Evolutionary conservation across 352 stramenopile species (phyloP).

Genomic region (Globisporangium splendens): DNA sequence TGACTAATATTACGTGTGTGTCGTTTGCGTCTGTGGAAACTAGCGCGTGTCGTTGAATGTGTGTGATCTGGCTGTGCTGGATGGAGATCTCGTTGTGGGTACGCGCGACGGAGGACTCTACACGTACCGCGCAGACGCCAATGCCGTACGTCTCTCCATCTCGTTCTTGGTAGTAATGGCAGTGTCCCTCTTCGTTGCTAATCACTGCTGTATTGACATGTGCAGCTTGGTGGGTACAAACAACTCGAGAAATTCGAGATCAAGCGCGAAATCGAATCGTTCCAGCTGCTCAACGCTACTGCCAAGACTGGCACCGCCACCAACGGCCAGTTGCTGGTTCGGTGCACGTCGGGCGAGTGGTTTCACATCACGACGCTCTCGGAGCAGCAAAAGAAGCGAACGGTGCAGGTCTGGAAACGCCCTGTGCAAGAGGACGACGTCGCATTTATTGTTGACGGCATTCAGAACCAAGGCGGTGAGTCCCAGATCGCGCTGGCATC

Average conservation of each 20-base stretch:
- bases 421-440: conserved; percentile 26
- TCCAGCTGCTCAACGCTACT: conserved; percentile 30
- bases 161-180: background rate
- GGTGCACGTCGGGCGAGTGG: conserved; percentile 51
- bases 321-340: conserved; percentile 28
- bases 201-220: background rate
- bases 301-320: background rate
- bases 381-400: conserved; percentile 19
- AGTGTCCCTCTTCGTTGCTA: background rate
- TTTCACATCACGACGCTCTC: conserved; percentile 30
- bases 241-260: conserved; percentile 55
- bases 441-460: conserved; percentile 42
- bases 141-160: conserved; percentile 15
- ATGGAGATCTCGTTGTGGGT: conserved; percentile 54
- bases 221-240: conserved; percentile 44
- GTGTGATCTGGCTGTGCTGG: conserved; percentile 47
- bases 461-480: conserved; percentile 16
- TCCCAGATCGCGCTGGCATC: conserved; percentile 33
- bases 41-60: conserved; percentile 71
- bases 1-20: background rate
- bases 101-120: conserved; percentile 64
- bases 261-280: conserved; percentile 52
- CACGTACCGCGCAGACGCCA: conserved; percentile 37
- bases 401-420: conserved; percentile 29
- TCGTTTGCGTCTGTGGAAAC: background rate